A percentile compares a stretch with the other conserved stretches of the same genome.
Evolutionary conservation across 1,284 basidiomycete species (phyloP).

Genomic region (Naganishia liquefaciens): DNA sequence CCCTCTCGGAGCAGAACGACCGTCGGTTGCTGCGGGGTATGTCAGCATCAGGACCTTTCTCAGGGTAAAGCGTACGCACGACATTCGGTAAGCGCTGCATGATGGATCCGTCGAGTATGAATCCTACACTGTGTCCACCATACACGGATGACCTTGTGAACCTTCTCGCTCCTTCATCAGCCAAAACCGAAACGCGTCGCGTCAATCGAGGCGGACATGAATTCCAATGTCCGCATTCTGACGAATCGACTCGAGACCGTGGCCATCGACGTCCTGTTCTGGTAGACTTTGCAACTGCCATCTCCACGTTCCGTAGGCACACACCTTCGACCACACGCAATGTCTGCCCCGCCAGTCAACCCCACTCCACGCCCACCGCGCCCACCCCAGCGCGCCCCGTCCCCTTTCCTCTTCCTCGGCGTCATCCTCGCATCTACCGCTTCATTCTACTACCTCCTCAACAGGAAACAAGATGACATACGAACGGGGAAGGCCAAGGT

Average conservation of each 20-base stretch:
- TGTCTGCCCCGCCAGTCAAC: slow-evolving; percentile 9
- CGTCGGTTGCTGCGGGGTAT: slow-evolving; percentile 74
- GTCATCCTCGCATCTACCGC: slow-evolving; percentile 20
- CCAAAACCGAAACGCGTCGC: slow-evolving; percentile 27
- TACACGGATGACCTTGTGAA: background rate
- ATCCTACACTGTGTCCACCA: background rate
- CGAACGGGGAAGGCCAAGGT: slow-evolving; percentile 8
- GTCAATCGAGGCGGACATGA: background rate
- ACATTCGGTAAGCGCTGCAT: slow-evolving; percentile 25
- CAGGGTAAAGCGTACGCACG: background rate
- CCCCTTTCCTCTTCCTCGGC: slow-evolving; percentile 17
- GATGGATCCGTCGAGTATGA: background rate
- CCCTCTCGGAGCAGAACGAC: slow-evolving; percentile 92
- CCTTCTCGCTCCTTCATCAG: slow-evolving; percentile 28
- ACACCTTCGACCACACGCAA: background rate
- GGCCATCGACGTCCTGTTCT: no score
- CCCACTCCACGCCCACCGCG: slow-evolving; percentile 12
- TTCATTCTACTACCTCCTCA: slow-evolving; percentile 21
- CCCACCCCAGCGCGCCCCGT: background rate
- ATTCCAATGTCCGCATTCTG: background rate
- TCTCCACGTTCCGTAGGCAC: no score
- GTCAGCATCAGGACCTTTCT: background rate
- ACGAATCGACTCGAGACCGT: background rate
- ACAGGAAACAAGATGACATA: slow-evolving; percentile 25
- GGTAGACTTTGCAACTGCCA: background rate